Base-by-base conservation (phyloP, 1,139 yeast species). In the Yamadazyma siamensis region DNA sequence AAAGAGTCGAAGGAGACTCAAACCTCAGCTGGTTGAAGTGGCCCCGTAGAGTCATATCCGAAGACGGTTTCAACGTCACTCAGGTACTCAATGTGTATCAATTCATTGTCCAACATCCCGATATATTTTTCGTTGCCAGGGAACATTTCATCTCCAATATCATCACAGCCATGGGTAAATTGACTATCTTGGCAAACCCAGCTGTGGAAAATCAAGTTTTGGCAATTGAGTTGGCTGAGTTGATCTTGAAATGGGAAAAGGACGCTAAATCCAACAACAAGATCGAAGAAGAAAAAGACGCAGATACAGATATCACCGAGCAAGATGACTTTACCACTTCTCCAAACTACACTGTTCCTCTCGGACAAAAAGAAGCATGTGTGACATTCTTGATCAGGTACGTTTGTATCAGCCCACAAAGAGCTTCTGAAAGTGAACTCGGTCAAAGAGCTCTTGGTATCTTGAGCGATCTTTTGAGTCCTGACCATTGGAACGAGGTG, bases 161-260 rank as follows among this genome's bases (percentile, higher is more conserved):
- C 32, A 85, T 91, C 31, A 77, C 94, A n/a, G 95, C 96, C 1
- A 84, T 94, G 89, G 95, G 95, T 15, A 88, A 89, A 51, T 65
- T 91, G 34, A 86, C 95, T 2, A 80, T 86, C 32, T 66, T 83
- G 49, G 79, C 91, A 6, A 86, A 82, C 45, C 80, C 94, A 3
- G 83, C 91, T 0, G 55, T 79, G 9, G 97, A 89, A 43, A 85
- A 84, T 45, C 96, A 87, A 52, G 70, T 76, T 0, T 61, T 89
- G 36, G 96, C 97, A 0, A 83, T 91, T 35, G 97, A 91, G 44
- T 59, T 91, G 36, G 94, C 96, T 0, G 95, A 87, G 39, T 58
- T 89, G 39, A 78, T 94, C 32, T 63, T 88, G 41, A 73, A 75
- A 31, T 94, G 99, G 99, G 97, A 89, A 56, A 69, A 65, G 13